Conservation (phyloP, 371 early-diverging fungal genomes). For the Aphelidium insulamus region DNA sequence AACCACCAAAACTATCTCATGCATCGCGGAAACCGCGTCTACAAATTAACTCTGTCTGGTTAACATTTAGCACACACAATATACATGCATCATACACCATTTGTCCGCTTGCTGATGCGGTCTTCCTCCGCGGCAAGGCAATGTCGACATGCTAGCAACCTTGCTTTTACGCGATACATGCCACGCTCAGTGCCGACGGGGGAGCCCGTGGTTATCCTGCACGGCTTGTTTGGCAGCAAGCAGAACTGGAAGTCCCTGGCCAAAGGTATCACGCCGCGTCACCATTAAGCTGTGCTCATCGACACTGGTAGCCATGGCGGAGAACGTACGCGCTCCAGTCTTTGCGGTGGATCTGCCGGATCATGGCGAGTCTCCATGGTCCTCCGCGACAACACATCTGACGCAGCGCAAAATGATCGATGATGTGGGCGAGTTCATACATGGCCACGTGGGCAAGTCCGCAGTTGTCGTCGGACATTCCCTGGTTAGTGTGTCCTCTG, state of each 20-base stretch:
- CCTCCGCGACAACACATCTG: slow-evolving; percentile 35
- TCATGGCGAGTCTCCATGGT: slow-evolving; percentile 76
- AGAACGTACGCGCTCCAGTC: background rate
- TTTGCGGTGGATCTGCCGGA: slow-evolving; percentile 52
- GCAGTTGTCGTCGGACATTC: slow-evolving; percentile 68
- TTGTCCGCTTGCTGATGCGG: too few species aligned
- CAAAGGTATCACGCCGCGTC: slow-evolving; percentile 33
- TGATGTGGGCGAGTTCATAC: slow-evolving; percentile 42
- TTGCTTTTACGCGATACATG: too few species aligned
- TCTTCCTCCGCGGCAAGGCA: too few species aligned
- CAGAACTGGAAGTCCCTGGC: slow-evolving; percentile 79
- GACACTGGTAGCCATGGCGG: background rate
- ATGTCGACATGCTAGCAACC: too few species aligned
- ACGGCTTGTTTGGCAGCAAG: slow-evolving; percentile 84
- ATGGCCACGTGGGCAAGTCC: slow-evolving; percentile 19
- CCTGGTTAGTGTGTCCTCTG: slow-evolving; percentile 23
- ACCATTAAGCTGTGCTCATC: slow-evolving; percentile 27
- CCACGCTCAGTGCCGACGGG: too few species aligned
- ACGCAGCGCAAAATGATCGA: slow-evolving; percentile 51
- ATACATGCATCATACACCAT: too few species aligned
- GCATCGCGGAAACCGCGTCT: slow-evolving; percentile 22
- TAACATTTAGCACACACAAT: too few species aligned
- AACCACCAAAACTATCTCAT: slow-evolving; percentile 37
- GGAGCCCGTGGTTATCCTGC: slow-evolving; percentile 54
- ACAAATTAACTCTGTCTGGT: slow-evolving; percentile 15